phyloP scores from a whole-genome alignment of 176 grass and related monocot species.

The Metroxylon sagu region DNA sequence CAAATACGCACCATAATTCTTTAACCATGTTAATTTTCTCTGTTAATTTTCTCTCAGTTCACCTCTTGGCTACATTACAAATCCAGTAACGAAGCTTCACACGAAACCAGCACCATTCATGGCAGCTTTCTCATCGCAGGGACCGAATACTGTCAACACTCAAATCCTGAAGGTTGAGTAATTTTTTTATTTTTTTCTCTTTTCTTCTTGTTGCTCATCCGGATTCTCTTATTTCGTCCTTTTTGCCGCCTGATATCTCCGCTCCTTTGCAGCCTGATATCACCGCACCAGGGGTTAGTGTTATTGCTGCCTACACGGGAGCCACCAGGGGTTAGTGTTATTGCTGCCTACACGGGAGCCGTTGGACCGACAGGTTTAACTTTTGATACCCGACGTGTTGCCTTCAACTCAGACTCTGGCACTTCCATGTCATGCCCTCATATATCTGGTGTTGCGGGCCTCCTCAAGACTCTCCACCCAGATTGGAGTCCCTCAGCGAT shows the following conservation, averaged over 20 bases:
- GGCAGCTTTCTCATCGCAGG: constrained; percentile 55
- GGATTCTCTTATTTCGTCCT: not conserved
- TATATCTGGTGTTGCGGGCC: constrained; percentile 44
- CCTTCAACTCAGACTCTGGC: constrained; percentile 40
- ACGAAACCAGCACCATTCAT: constrained; percentile 50
- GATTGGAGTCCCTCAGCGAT: constrained; percentile 60
- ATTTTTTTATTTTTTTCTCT: too few species aligned
- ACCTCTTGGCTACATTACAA: constrained; percentile 37
- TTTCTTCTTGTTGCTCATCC: not conserved
- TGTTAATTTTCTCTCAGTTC: constrained; percentile 7
- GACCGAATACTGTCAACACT: constrained; percentile 43
- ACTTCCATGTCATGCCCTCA: constrained; percentile 89
- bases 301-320: constrained; percentile 37
- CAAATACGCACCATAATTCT: too few species aligned
- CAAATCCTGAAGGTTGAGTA: constrained; percentile 49
- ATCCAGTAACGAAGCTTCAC: constrained; percentile 29
- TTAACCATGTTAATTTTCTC: too few species aligned
- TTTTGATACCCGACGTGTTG: constrained; percentile 36
- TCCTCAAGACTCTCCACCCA: constrained; percentile 50
- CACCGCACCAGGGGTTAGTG: not conserved
- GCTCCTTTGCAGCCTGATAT: not conserved
- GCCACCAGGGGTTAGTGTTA: constrained; percentile 37
- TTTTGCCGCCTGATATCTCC: too few species aligned
- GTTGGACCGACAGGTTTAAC: constrained; percentile 2
- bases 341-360: constrained; percentile 42